Base-by-base conservation (phyloP, 371 early-diverging fungal species). In the Actinomortierella wolfii region DNA sequence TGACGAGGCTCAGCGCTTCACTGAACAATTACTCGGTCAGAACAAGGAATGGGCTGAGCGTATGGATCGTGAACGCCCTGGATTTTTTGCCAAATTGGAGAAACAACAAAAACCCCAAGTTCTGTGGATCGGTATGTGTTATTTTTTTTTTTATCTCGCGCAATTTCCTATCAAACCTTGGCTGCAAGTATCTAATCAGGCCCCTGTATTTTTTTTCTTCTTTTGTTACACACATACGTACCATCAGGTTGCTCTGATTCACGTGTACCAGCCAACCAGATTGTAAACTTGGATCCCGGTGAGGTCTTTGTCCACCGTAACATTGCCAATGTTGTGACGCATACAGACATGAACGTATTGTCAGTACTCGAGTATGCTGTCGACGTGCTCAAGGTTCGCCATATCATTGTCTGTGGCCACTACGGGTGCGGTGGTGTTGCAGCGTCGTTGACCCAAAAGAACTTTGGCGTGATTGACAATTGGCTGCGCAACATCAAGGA, bases 291-390 rank as follows among this genome's bases (percentile, higher is more conserved):
- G 21, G 80, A 76, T 24, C 90, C 92, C 18, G 97, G 98, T 42
- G 96, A 96, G 59, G 81, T 97, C 34, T 98, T 97, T 78, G 93
- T 95, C 20, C 95, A 95, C 79, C 86, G 97, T 67, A 98, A 97
- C 82, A 94, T 98, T 59, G 98, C 97, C 69, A 97, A 97, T 79
- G 88, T 94, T 20, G 89, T 97, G 25, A 78, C 69, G 6, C 83
- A 86, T 56, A 79, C 85, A 21, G 98, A 98, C 73, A 59, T 92
- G 61, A 94, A 86, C 69, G 79, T 81, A 43, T 80, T 92, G 13
- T 89, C 93, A 3, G 96, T 94, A 41, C 77, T 98, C 39, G 92
- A 97, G 78, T 98, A 92, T 67, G 94, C 97, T 39, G 95, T 98
- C 40, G 91, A 94, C 25, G 84, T 89, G 20, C 84, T 98, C 49